phyloP scores from a whole-genome alignment of 192 early-diverging fungal genomes.

The Coemansia sp. region DNA sequence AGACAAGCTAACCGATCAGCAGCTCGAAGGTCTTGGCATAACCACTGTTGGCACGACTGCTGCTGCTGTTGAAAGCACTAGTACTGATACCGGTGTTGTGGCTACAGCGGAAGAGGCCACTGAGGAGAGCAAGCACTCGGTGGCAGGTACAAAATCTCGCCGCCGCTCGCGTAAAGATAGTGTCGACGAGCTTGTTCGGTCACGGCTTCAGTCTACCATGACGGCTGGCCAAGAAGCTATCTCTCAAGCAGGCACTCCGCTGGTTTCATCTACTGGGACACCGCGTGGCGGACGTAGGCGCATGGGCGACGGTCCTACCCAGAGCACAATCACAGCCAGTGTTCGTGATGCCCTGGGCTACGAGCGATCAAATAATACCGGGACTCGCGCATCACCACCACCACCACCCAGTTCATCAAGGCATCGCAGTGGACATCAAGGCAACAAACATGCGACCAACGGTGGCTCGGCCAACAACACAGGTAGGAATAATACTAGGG shows the following conservation, averaged over 20 bases:
- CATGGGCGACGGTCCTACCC: conserved; percentile 6
- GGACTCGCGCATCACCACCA: no score
- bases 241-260: background rate
- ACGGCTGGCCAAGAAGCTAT: conserved; percentile 7
- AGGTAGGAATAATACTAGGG: no score
- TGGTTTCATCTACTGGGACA: background rate
- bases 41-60: background rate
- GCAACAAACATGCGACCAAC: background rate
- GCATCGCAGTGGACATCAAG: background rate
- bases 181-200: conserved; percentile 49
- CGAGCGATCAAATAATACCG: conserved; percentile 18
- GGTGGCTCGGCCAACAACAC: background rate
- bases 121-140: background rate
- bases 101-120: background rate
- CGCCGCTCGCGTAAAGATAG: conserved; percentile 45
- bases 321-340: conserved; percentile 35
- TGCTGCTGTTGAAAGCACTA: background rate
- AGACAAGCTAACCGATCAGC: background rate
- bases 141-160: conserved; percentile 4
- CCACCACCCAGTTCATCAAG: no score
- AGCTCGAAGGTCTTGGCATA: conserved; percentile 24
- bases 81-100: background rate
- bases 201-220: conserved; percentile 28
- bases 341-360: conserved; percentile 39
- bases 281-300: conserved; percentile 10